Conservation (phyloP, 306 rosid species). For the Ormosia emarginata region DNA sequence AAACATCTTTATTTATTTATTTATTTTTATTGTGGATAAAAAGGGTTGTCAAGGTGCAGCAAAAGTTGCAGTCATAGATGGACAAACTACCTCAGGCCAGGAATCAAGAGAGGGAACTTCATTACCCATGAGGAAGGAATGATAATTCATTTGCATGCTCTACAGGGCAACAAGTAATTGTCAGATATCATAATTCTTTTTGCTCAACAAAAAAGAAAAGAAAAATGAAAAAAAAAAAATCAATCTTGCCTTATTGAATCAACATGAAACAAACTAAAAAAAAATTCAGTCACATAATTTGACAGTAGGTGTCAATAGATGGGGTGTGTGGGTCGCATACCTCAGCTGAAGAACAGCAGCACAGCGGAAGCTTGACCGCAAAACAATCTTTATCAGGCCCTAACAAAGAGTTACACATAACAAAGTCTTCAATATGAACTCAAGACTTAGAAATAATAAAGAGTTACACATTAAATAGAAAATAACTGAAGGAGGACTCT, state of each 20-base stretch:
- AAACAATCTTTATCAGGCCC: too few species aligned
- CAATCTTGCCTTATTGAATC: not conserved
- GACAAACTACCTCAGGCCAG: conserved; percentile 96
- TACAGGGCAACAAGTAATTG: conserved; percentile 95
- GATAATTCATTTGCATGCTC: conserved; percentile 95
- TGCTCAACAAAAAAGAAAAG: not conserved
- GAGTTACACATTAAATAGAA: not conserved
- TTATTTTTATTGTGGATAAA: not conserved
- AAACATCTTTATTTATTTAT: too few species aligned
- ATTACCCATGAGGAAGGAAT: conserved; percentile 96
- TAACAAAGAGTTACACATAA: not conserved
- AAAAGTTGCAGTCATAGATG: conserved; percentile 98
- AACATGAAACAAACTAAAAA: not conserved
- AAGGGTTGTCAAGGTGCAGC: conserved; percentile 94
- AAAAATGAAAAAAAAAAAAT: not conserved
- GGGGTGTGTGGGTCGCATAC: too few species aligned
- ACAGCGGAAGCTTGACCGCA: too few species aligned
- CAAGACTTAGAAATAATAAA: not conserved
- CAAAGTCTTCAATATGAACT: not conserved
- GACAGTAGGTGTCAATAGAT: too few species aligned
- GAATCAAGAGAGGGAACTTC: conserved; percentile 97
- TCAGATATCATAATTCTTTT: conserved; percentile 9
- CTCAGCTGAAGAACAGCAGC: too few species aligned
- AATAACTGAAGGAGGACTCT: not conserved
- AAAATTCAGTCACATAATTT: not conserved